Percentiles rank a stretch among this genome's conserved stretches.
Evolutionary conservation across 108 stramenopile species (phyloP).

Genomic region (Cyclotella distinguenda): DNA sequence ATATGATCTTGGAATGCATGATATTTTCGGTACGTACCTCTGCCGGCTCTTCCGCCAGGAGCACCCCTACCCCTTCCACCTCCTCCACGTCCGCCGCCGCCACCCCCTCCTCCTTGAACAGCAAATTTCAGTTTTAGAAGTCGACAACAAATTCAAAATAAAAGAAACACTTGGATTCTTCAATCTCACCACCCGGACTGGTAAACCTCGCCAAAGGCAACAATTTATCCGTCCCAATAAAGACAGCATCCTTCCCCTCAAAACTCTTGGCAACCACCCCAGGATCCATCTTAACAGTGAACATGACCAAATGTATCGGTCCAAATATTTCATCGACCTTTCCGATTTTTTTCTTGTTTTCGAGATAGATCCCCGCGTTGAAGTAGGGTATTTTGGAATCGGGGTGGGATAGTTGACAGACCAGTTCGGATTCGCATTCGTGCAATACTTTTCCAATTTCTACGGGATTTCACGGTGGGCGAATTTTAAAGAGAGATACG

Average conservation of each 20-base stretch:
- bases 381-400: slow-evolving; percentile 94
- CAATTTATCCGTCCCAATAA: slow-evolving; percentile 92
- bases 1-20: neutral
- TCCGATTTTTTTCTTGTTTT: slow-evolving; percentile 97
- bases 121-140: too few relatives aligned
- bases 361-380: slow-evolving; percentile 97
- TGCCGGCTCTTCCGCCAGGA: slow-evolving; percentile 54
- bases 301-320: slow-evolving; percentile 89
- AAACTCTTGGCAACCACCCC: slow-evolving; percentile 91
- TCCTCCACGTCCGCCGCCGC: slow-evolving; percentile 75
- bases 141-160: slow-evolving; percentile 13
- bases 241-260: slow-evolving; percentile 88
- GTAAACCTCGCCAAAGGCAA: slow-evolving; percentile 93
- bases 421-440: slow-evolving; percentile 85
- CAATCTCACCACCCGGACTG: slow-evolving; percentile 52
- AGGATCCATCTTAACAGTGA: slow-evolving; percentile 96
- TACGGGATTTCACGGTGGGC: slow-evolving; percentile 4
- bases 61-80: slow-evolving; percentile 61
- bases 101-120: slow-evolving; percentile 65
- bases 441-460: slow-evolving; percentile 77
- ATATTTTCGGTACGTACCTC: slow-evolving; percentile 29
- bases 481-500: too few relatives aligned
- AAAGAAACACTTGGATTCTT: slow-evolving; percentile 7
- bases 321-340: slow-evolving; percentile 99
- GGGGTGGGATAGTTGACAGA: slow-evolving; percentile 68